Evolutionary conservation across 1,284 basidiomycete genomes (phyloP), one percentile per base, ranked within the genome.

Genomic region (Pseudozyma flocculosa): DNA sequence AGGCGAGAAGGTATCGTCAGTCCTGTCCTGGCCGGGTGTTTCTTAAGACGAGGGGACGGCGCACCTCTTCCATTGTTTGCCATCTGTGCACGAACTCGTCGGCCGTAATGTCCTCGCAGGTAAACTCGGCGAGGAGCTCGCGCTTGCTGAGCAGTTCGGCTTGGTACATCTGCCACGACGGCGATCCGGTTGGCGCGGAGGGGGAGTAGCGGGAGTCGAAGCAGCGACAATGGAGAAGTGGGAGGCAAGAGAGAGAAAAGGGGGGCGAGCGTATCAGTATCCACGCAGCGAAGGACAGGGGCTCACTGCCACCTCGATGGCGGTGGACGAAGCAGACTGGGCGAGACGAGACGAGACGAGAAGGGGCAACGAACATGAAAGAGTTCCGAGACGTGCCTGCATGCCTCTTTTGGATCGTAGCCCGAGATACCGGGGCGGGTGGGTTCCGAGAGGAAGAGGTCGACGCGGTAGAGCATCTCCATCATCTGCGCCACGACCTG

Each of bases 71-170:
- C 29, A 73, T 52, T 5, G 19, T 46, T 4, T 50, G 55, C 73
- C 73, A 76, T 14, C 44, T 34, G 0, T 34, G 10, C 10, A 64
- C 50, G 41, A 76, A 76, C 8, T 68, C 43, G 1, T 40, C 3
- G 1, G 59, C 44, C 13, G 23, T 10, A 30, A 76, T 70, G 18
- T 76, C 72, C 46, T 73, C 70, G 61, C 72, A 73, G 5, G 72
- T 76, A 23, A 72, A 68, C 48, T 76, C 73, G 15, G 70, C 59
- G 1, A 76, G 52, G 1, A 62, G 43, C 45, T 75, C 73, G 17
- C 73, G 58, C 44, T 73, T 76, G 21, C 57, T 50, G 8, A 68
- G 30, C 2, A 76, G 48, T 9, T 75, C 59, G 2, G 72, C 58
- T 54, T 74, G 72, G 43, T 76, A 76, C 21, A 61, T 67, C 72